These are phyloP conservation scores for Pinguiococcus pyrenoidosus DNA, from an alignment of 108 stramenopile genomes.

Conservation along the genomic window DNA sequence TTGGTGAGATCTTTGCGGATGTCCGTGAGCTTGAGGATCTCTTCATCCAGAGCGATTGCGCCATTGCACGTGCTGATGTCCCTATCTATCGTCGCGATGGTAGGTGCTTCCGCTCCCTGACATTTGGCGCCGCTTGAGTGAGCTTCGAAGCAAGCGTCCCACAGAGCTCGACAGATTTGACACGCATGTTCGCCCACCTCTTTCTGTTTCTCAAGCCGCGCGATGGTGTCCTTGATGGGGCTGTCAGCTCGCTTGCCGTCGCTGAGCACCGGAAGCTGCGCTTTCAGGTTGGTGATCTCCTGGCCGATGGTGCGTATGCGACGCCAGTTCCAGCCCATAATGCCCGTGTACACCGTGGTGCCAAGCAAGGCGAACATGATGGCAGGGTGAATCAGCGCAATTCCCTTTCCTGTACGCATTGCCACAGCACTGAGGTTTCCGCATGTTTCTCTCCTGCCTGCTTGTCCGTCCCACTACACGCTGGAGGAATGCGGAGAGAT, in stretches of 20 bases:
- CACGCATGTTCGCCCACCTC: too few relatives aligned
- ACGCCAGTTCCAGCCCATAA: constrained; percentile 80
- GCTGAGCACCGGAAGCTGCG: constrained; percentile 35
- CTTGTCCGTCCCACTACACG: too few relatives aligned
- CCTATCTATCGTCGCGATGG: not conserved
- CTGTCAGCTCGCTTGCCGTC: not conserved
- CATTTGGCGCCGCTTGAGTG: too few relatives aligned
- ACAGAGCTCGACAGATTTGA: too few relatives aligned
- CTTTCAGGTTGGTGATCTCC: constrained; percentile 33
- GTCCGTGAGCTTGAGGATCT: constrained; percentile 50
- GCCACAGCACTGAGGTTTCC: too few relatives aligned
- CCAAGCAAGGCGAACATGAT: constrained; percentile 57
- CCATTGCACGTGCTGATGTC: not conserved
- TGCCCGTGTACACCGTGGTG: constrained; percentile 56
- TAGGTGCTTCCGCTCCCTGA: too few relatives aligned
- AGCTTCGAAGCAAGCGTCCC: too few relatives aligned
- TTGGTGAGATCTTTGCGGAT: constrained; percentile 63
- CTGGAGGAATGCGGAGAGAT: too few relatives aligned
- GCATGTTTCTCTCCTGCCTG: too few relatives aligned
- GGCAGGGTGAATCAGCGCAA: constrained; percentile 72
- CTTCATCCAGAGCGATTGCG: constrained; percentile 24
- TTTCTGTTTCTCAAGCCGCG: too few relatives aligned
- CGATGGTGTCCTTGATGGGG: too few relatives aligned
- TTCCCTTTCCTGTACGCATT: too few relatives aligned
- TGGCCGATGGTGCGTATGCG: constrained; percentile 65